Conservation (phyloP, 106 monocot species). For the Agapanthus africanus region DNA sequence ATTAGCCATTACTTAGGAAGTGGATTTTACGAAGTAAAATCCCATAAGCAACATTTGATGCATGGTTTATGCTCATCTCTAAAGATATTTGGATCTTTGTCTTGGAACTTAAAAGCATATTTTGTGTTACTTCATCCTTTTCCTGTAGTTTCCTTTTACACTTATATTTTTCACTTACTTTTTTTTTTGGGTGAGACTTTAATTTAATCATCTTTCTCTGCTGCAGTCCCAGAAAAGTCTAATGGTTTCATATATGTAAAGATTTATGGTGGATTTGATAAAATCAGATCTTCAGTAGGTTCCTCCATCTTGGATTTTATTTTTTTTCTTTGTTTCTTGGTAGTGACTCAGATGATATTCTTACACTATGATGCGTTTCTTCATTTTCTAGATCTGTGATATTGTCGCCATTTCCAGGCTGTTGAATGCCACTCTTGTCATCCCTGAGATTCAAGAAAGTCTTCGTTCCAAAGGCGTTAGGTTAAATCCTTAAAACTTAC, state of each 20-base stretch:
- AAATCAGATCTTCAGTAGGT: conserved; percentile 77
- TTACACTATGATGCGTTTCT: conserved; percentile 16
- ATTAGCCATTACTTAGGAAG: neutral
- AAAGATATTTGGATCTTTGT: neutral
- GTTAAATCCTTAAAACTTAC: conserved; percentile 18
- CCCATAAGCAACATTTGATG: neutral
- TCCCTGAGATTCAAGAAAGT: conserved; percentile 85
- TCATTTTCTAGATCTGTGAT: conserved; percentile 77
- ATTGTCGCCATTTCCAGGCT: conserved; percentile 74
- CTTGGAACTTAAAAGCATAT: neutral
- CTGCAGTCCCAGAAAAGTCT: conserved; percentile 41
- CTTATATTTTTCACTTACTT: neutral
- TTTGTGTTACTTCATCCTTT: neutral
- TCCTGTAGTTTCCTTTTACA: neutral
- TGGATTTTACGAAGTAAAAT: neutral
- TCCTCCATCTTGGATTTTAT: conserved; percentile 5
- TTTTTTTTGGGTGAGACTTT: neutral
- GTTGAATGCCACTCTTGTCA: conserved; percentile 87
- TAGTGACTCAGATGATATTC: neutral
- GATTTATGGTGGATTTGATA: conserved; percentile 88
- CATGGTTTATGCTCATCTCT: neutral
- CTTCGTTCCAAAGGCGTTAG: conserved; percentile 76
- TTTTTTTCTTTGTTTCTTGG: neutral
- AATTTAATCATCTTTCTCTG: conserved; percentile 15
- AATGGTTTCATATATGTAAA: conserved; percentile 85